Base-by-base conservation (phyloP, 2,329 filamentous ascomycete genomes). In the Trichoderma semiorbis region DNA sequence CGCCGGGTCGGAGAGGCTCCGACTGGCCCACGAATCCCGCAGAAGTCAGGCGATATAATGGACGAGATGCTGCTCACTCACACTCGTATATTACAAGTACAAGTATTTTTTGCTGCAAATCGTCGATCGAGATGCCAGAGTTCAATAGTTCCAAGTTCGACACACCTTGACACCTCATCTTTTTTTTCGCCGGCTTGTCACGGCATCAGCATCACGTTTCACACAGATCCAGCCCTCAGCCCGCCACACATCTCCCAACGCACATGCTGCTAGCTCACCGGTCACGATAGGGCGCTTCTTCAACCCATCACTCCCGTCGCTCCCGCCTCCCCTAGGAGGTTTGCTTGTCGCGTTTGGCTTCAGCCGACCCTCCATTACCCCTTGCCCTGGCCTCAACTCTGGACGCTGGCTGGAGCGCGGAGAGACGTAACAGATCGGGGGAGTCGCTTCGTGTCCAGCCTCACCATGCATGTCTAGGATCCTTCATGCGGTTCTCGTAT, bases 301-400 rank as follows among this genome's bases (percentile, higher is more conserved):
- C 24, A 21, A 18, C n/a, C 30, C 62, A 34, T 34, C 8, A 7
- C 7, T 47, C 28, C 30, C 63, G 63, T 28, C 43, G 47, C 18
- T 32, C 11, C 18, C 26, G n/a, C 26, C 14, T 68, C n/a, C 30
- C n/a, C 26, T n/a, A 32, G 18, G 7, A 7, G 24, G 60, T 43
- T 43, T 62, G 60, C 34, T 39, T 61, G 58, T 26, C 16, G 26
- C 10, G 26, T 28, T n/a, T 68, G 57, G 47, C 53, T 24, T 57
- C 55, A 68, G 65, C 65, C 65, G 53, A 68, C 65, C 53, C 65
- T 60, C 65, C 65, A 39, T 60, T 47, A 68, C 50, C 64, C 64
- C 63, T 55, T 66, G 30, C 32, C 30, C 63, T 30, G 64, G 34
- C 50, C 12, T 47, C 39, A n/a, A 12, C 21, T 39, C 14, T 57